Percentiles rank a stretch among this genome's conserved stretches.
Conservation (phyloP, 2,329 filamentous ascomycete genomes). For the Calonectria montana region DNA sequence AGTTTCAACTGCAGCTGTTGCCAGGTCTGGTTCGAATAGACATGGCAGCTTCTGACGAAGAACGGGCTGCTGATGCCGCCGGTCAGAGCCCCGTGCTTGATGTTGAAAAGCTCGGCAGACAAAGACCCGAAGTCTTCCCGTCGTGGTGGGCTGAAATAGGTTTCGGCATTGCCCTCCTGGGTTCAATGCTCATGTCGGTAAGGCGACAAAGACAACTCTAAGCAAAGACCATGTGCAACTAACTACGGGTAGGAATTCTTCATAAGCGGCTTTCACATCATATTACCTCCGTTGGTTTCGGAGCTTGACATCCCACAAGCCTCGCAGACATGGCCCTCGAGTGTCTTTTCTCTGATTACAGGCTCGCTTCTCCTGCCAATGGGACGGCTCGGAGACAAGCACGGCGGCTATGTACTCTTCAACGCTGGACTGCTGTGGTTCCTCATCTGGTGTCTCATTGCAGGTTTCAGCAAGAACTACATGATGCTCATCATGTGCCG, state of each 20-base stretch:
- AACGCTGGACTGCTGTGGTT: slow-evolving; percentile 73
- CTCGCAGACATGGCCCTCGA: slow-evolving; percentile 73
- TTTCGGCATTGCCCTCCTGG: slow-evolving; percentile 37
- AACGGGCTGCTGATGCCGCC: slow-evolving; percentile 19
- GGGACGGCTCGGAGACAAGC: slow-evolving; percentile 71
- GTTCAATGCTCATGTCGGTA: slow-evolving; percentile 41
- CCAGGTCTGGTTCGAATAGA: background rate
- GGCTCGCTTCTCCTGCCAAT: slow-evolving; percentile 71
- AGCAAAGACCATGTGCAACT: slow-evolving; percentile 8
- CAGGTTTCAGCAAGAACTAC: slow-evolving; percentile 75
- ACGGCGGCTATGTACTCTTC: slow-evolving; percentile 72
- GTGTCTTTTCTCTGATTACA: slow-evolving; percentile 68
- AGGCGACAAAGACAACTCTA: slow-evolving; percentile 4
- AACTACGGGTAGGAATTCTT: slow-evolving; percentile 39
- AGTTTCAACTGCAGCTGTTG: background rate
- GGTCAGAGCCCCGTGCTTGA: slow-evolving; percentile 27
- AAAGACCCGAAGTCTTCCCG: slow-evolving; percentile 38
- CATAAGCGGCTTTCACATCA: slow-evolving; percentile 47
- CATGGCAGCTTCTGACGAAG: slow-evolving; percentile 32
- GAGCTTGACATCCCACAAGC: slow-evolving; percentile 72
- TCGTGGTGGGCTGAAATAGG: slow-evolving; percentile 39
- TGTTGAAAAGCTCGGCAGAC: slow-evolving; percentile 41
- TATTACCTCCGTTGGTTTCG: slow-evolving; percentile 73
- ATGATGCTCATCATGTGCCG: slow-evolving; percentile 80
- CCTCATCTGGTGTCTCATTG: slow-evolving; percentile 74